Evolutionary conservation across 441 rosid genomes (phyloP).

Genomic region (Pelargonium australe): DNA sequence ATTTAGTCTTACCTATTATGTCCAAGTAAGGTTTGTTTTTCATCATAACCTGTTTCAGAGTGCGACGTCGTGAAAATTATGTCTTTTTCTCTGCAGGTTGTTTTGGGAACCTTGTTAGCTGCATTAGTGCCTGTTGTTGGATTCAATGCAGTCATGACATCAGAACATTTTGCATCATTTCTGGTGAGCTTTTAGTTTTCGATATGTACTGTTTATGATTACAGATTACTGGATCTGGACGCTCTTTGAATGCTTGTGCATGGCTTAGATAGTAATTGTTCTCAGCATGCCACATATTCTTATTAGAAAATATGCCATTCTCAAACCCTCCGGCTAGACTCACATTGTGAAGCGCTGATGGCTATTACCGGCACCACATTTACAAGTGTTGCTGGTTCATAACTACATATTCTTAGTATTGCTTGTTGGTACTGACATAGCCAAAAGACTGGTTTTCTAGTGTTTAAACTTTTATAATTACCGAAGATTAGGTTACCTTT

Average conservation of each 20-base stretch:
- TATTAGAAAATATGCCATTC: neutral
- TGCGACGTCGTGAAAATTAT: neutral
- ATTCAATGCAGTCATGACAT: constrained; percentile 95
- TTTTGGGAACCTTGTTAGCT: constrained; percentile 85
- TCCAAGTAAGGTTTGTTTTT: neutral
- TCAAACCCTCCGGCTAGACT: neutral
- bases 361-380: neutral
- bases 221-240: neutral
- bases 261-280: neutral
- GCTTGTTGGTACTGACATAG: neutral
- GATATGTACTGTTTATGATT: neutral
- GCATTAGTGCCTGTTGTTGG: constrained; percentile 99
- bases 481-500: neutral
- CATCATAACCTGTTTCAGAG: neutral
- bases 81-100: constrained; percentile 51
- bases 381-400: neutral
- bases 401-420: neutral
- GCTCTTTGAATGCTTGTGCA: neutral
- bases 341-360: neutral
- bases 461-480: neutral
- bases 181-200: constrained; percentile 50
- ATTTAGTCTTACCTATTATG: neutral
- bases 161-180: constrained; percentile 99
- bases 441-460: neutral
- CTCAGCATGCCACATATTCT: neutral